Conservation (phyloP, 176 grass and related monocot species). For the Urochloa ruziziensis region DNA sequence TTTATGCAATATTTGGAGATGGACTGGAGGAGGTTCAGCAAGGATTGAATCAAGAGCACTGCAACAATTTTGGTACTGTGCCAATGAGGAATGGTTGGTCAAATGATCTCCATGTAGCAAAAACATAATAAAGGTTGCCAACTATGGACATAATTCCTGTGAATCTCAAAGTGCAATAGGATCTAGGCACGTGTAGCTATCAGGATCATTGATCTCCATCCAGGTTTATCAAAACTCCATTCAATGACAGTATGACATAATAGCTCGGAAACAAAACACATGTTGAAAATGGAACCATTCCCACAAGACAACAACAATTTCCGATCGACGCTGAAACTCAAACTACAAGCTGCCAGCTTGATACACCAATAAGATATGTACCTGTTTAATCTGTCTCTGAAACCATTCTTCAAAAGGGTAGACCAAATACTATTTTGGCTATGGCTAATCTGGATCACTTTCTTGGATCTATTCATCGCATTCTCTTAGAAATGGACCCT, state of each 20-base stretch:
- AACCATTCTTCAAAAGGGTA: constrained; percentile 1
- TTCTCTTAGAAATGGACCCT: background rate
- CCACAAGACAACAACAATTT: background rate
- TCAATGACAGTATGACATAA: background rate
- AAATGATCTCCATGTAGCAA: background rate
- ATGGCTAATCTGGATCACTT: background rate
- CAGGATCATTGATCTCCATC: background rate
- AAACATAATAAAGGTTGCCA: background rate
- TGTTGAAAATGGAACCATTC: background rate
- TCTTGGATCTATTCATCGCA: constrained; percentile 4
- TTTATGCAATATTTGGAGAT: background rate
- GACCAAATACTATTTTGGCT: constrained; percentile 1
- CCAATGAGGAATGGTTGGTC: background rate
- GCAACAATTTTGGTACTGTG: background rate
- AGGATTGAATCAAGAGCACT: background rate
- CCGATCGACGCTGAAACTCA: background rate
- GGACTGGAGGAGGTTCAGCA: background rate
- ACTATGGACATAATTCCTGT: background rate
- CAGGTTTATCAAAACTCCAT: background rate
- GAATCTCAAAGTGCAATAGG: background rate
- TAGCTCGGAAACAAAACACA: background rate
- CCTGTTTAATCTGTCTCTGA: background rate
- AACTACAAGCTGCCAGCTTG: background rate
- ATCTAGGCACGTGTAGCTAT: background rate
- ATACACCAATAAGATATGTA: background rate